A percentile compares a stretch with the other conserved stretches of the same genome.
Conservation (phyloP, 352 stramenopile genomes). For the Achlya hypogyna region DNA sequence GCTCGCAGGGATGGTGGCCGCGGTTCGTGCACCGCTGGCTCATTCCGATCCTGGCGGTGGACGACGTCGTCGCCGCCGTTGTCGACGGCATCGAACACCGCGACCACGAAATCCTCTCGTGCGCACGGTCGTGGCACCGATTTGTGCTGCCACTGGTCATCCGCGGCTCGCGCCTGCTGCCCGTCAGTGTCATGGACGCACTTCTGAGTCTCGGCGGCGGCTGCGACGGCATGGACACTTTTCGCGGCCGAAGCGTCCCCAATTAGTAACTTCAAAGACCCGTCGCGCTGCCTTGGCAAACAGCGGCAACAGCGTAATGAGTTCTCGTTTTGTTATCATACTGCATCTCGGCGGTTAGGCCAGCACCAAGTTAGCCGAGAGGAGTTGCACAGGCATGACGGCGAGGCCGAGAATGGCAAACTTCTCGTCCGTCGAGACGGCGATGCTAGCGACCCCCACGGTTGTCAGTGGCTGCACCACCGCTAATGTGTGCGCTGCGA, state of each 20-base stretch:
- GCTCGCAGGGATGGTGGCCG: slow-evolving; percentile 30
- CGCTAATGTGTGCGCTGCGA: slow-evolving; percentile 40
- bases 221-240: slow-evolving; percentile 1
- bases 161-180: background rate
- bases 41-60: slow-evolving; percentile 38
- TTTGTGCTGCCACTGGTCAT: slow-evolving; percentile 4
- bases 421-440: slow-evolving; percentile 61
- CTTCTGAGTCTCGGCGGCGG: background rate
- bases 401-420: slow-evolving; percentile 61
- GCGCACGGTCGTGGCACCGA: slow-evolving; percentile 16
- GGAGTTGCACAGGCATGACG: slow-evolving; percentile 16
- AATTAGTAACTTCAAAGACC: too few species aligned
- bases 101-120: slow-evolving; percentile 58
- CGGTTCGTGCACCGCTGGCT: slow-evolving; percentile 27
- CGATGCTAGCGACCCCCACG: slow-evolving; percentile 38
- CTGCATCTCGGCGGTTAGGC: background rate
- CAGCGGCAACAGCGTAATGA: too few species aligned
- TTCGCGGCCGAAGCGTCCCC: background rate
- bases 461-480: slow-evolving; percentile 44
- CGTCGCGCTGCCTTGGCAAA: too few species aligned
- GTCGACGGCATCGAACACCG: slow-evolving; percentile 39
- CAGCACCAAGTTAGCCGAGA: background rate
- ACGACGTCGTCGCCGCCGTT: slow-evolving; percentile 43
- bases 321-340: background rate
- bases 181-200: background rate